Evolutionary conservation across 176 grass and related monocot genomes (phyloP), one percentile per base, ranked within the genome.

Genomic region (Juncus inflexus): DNA sequence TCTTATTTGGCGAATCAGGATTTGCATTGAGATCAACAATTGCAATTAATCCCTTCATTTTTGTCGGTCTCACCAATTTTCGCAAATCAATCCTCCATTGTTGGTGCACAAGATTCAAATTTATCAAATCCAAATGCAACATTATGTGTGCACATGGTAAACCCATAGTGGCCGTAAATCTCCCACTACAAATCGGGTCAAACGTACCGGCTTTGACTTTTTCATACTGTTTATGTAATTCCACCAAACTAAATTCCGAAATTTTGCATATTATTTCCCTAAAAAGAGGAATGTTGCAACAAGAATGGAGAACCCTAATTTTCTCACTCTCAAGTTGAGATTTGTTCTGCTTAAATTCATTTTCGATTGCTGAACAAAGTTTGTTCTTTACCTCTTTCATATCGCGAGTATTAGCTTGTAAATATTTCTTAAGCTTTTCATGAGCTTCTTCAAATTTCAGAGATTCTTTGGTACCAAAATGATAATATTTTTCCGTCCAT

Each of bases 151-250:
- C 66, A 69, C 66, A 69, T 40, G 66, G 66, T 11, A 69, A 50
- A 69, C 66, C 66, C 66, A 69, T 69, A 69, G 66, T 69, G 40
- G 66, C 66, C 37, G 7, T 69, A 69, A 69, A 69, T 53, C 36
- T 69, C 15, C 66, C 66, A 3, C 49, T 69, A 53, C 66, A 69
- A 69, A 55, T 39, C 10, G 45, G 66, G 55, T 69, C 66, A 37
- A 69, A 15, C 6, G 6, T 56, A 37, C 66, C 52, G 37, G 52
- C 55, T 53, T 69, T 69, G 55, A 69, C 66, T 50, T 57, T 69
- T 53, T 69, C 66, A 4, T 69, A 57, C 38, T 69, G 66, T 53
- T 69, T 69, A 50, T 28, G 55, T 50, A 69, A 56, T 53, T 69
- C 66, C n/a, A 69, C 66, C 66, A 69, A 41, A 10, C 36, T 53